Base-by-base conservation (phyloP, 306 rosid genomes). In the Pyrus communis region DNA sequence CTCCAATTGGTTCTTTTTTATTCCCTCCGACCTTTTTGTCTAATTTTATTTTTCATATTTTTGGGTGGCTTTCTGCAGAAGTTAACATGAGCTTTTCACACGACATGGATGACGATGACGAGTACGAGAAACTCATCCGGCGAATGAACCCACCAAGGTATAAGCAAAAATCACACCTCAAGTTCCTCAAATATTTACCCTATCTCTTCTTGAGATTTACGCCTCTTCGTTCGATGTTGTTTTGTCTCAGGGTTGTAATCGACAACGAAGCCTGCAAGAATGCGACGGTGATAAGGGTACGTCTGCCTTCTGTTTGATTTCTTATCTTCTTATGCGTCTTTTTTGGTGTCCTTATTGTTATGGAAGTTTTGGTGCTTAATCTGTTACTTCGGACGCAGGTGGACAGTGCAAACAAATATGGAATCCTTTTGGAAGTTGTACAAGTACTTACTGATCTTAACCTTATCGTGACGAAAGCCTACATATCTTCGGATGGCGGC, bases 361-460 rank as follows among this genome's bases (percentile, higher is more conserved):
- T 74, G 70, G 28, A 42, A 78, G 49, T 38, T 69, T 43, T 82
- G 42, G 52, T 60, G 38, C 77, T 72, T 38, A 67, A 43, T 79
- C 28, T 19, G 17, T 30, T 62, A 9, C 30, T 18, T 49, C 28
- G 76, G 82, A 18, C 79, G 82, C 79, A 92, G 97, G 97, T 88
- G 66, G 93, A 92, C 70, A 95, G 97, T 81, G 97, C 96, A 55
- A 92, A 92, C 82, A 90, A 92, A 80, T 79, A 80, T 11, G 97
- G 99, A 77, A 89, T 95, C 68, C 99, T 95, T 82, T 91, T 95
- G 22, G 99, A 92, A 83, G 99, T 89, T 70, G 91, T 92, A 60
- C 99, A 92, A 80, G 82, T 90, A 49, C 96, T 95, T 35, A 95
- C 99, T 70, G 99, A 95, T 87, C 89, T 95, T 28, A 82, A 89